A percentile compares a stretch with the other conserved stretches of the same genome.
These are phyloP conservation scores for Aspergillus melleus DNA, from an alignment of 2,329 filamentous ascomycete species.

Conservation along the genomic window DNA sequence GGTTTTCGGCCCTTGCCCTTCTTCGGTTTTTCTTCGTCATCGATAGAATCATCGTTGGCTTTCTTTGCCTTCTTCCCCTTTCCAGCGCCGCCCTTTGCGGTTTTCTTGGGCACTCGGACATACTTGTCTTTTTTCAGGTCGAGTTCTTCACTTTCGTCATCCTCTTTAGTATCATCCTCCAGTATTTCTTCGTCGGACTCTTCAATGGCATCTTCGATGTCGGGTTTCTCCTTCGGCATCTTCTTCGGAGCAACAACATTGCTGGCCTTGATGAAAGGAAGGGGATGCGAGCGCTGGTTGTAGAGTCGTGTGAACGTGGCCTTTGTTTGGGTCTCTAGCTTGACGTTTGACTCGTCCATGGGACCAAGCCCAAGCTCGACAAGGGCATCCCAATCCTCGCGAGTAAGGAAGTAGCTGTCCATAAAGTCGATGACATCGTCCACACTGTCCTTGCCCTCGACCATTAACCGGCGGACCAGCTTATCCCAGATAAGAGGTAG, in stretches of 20 bases:
- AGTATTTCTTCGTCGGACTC: constrained; percentile 75
- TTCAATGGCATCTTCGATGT: constrained; percentile 94
- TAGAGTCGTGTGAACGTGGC: constrained; percentile 88
- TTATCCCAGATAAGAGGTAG: constrained; percentile 83
- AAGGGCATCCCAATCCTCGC: constrained; percentile 91
- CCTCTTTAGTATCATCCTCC: constrained; percentile 55
- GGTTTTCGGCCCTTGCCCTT: constrained; percentile 44
- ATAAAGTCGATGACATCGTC: constrained; percentile 86
- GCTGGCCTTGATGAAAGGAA: constrained; percentile 95
- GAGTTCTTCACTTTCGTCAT: constrained; percentile 72
- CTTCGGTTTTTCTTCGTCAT: constrained; percentile 53
- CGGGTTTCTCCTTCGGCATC: constrained; percentile 72
- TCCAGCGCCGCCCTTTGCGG: constrained; percentile 35
- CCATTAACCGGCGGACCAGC: constrained; percentile 70
- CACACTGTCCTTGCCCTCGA: constrained; percentile 79
- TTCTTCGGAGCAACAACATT: constrained; percentile 73
- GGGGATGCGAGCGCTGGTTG: constrained; percentile 79
- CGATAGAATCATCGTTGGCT: constrained; percentile 25
- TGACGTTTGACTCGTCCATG: constrained; percentile 72
- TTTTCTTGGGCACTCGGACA: constrained; percentile 84
- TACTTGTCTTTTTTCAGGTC: constrained; percentile 95
- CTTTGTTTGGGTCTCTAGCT: constrained; percentile 83
- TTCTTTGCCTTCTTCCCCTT: constrained; percentile 57
- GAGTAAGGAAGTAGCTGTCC: constrained; percentile 94
- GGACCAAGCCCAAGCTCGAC: constrained; percentile 86